These are phyloP conservation scores for Cytospora paraplurivora DNA, from an alignment of 2,329 filamentous ascomycete species.

Conservation along the genomic window DNA sequence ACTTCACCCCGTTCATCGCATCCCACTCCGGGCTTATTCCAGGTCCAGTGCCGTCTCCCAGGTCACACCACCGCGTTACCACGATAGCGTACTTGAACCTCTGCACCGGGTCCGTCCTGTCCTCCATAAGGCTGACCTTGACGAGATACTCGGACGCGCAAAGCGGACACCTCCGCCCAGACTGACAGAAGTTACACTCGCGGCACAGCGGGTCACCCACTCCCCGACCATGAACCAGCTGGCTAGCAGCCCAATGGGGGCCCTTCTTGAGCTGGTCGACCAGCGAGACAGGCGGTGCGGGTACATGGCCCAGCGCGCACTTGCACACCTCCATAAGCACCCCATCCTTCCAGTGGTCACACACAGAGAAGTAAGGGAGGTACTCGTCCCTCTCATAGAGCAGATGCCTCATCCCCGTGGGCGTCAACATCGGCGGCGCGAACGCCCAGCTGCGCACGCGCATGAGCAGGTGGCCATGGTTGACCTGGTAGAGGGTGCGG, in stretches of 20 bases:
- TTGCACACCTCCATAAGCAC: neutral
- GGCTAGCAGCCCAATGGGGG: neutral
- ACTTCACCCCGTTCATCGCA: neutral
- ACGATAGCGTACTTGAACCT: conserved; percentile 1
- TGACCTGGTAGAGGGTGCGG: neutral
- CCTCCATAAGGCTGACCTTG: neutral
- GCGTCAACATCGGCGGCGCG: neutral
- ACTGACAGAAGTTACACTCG: neutral
- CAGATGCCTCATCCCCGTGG: neutral
- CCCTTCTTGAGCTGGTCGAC: neutral
- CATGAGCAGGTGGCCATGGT: neutral
- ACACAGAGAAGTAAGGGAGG: neutral
- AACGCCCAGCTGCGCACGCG: neutral
- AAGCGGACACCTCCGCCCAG: neutral
- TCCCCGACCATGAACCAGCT: neutral
- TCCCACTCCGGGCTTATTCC: neutral
- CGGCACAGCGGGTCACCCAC: neutral
- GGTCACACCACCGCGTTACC: neutral
- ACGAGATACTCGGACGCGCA: neutral
- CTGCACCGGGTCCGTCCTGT: neutral
- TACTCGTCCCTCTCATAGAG: neutral
- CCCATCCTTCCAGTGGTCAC: neutral
- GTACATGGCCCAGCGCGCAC: neutral
- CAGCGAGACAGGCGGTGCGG: neutral
- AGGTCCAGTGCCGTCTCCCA: neutral